Evolutionary conservation across 805 yeast species (phyloP), one percentile per base, ranked within the genome.

Genomic region (Saccharomyces mikatae): DNA sequence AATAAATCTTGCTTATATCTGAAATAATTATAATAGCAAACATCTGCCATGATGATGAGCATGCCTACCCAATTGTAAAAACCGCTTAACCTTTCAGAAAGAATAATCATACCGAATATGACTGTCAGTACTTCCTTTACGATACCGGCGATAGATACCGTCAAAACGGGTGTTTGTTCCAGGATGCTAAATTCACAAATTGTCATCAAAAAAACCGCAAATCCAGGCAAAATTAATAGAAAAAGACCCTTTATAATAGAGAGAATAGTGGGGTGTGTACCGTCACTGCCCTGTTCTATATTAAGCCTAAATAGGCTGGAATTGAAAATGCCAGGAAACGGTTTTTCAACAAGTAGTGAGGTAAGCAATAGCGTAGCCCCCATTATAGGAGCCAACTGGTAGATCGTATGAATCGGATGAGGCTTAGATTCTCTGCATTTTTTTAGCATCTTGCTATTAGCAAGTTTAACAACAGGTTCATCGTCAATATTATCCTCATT

Each of bases 71-170:
- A 71, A 70, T 94, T 94, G 53, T 87, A 69, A 21, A 77, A 64
- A 6, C 87, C 81, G 27, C 60, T 65, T 51, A 94, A 74, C 41
- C 70, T 69, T 68, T 94, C 99, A 46, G 86, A 85, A 68, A 89
- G 88, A 1, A 91, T 76, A 4, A 89, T 58, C 31, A 79, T 71
- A 54, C 92, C 82, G 1, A 85, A 77, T 31, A 80, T 62, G 41
- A 94, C 89, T 0, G 99, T 94, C 49, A 91, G 74, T 14, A 94
- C 75, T 68, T 94, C 99, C 67, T 94, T 94, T 68, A 92, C 87
- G 17, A 94, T 87, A 1, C 99, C 99, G 0, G 95, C 96, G 47
- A 94, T 81, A 5, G 95, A 84, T 30, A 94, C 72, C 0, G 99
- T 91, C 48, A 91, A 76, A 13, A 94, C 89, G 54, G 89, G 87